Evolutionary conservation across 148 eudicot species (phyloP).

Genomic region (Chenopodium suecicum): DNA sequence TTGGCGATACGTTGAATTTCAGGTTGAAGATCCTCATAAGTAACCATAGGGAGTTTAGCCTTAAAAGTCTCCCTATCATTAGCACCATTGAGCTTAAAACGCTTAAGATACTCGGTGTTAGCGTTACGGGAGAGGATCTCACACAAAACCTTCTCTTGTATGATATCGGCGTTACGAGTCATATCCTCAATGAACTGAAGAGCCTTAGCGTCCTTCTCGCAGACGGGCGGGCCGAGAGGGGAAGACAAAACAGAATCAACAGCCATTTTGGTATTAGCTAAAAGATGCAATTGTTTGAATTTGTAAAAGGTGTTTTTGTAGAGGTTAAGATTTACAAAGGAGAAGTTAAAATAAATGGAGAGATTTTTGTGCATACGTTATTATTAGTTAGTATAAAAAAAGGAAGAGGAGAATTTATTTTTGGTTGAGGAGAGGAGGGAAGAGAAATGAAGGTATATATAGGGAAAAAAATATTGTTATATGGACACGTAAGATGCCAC

Average conservation of each 20-base stretch:
- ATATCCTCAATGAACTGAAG: slow-evolving; percentile 74
- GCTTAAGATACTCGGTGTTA: slow-evolving; percentile 57
- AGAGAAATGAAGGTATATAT: slow-evolving; percentile 24
- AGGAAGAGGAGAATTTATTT: neutral
- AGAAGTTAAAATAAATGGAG: neutral
- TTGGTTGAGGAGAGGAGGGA: slow-evolving; percentile 20
- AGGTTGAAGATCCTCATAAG: slow-evolving; percentile 80
- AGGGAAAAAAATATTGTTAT: neutral
- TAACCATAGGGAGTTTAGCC: slow-evolving; percentile 54
- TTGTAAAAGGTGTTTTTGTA: no score
- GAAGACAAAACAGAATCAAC: slow-evolving; percentile 59
- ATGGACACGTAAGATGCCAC: slow-evolving; percentile 34
- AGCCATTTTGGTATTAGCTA: slow-evolving; percentile 40
- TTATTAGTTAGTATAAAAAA: neutral
- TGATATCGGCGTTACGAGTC: slow-evolving; percentile 69
- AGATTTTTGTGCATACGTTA: neutral
- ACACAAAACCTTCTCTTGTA: slow-evolving; percentile 56
- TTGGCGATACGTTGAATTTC: slow-evolving; percentile 79
- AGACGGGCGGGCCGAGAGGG: slow-evolving; percentile 69
- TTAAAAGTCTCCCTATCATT: slow-evolving; percentile 63
- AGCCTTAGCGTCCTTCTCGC: slow-evolving; percentile 80
- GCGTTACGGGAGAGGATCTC: slow-evolving; percentile 65
- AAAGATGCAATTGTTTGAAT: neutral
- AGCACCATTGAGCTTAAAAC: slow-evolving; percentile 48
- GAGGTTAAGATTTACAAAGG: neutral